Evolutionary conservation across 257 asterid genomes (phyloP), one percentile per base, ranked within the genome.

Genomic region (Mitragyna speciosa): DNA sequence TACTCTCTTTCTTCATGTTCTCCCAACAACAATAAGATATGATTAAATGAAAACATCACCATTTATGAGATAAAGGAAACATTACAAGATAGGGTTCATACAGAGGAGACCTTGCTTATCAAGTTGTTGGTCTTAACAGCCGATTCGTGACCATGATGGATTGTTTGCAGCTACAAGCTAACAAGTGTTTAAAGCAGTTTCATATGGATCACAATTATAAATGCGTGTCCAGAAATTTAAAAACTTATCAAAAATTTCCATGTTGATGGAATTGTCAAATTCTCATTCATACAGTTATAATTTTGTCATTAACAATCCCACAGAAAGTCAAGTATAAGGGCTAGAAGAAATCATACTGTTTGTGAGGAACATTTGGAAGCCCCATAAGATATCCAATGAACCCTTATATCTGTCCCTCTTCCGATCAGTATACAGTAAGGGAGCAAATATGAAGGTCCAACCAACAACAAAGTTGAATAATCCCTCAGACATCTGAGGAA

Each of bases 391-490:
- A 75, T 91, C 98, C 41, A 93, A 85, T 4, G 98, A 93, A 73
- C 97, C 97, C 78, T 84, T 91, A 78, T 73, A 92, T 81, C 91
- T 87, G 85, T 85, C 90, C 84, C 97, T 92, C 87, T 84, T 87
- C 78, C 79, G 84, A 82, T 95, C 99, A 12, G 96, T 93, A 86
- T 87, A 95, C 31, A 95, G 89, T 96, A 95, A 81, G 70, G 99
- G 99, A 71, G 97, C 94, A 86, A 91, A 94, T 90, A 92, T 84
- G 80, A 91, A 85, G 33, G 98, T 95, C 99, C 99, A 95, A 65
- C 91, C 99, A 71, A 95, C 84, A 19, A 95, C 99, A 80, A 95
- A 92, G 92, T 93, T 92, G 92, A 95, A 95, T 77, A 95, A 86
- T 72, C 98, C 99, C 87, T 95, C 99, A 58, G 97, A 92, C 90